These are phyloP conservation scores for Primulina huaijiensis DNA, from an alignment of 257 asterid genomes.

Conservation along the genomic window DNA sequence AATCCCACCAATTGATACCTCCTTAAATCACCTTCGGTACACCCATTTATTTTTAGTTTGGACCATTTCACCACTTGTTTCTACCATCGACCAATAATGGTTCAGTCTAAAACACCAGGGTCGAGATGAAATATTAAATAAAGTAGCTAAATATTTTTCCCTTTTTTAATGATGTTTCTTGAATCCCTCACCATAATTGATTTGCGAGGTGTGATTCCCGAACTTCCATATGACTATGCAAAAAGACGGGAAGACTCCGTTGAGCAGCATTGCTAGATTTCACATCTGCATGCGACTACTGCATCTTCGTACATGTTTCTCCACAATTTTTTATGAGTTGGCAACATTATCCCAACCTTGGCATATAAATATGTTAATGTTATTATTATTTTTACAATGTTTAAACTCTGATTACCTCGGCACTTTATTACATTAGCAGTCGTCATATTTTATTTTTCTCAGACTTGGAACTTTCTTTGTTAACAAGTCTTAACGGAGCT, in stretches of 20 bases:
- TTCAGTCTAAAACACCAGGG: too few species aligned
- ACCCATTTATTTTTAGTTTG: too few species aligned
- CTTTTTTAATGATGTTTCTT: too few species aligned
- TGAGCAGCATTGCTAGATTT: not conserved
- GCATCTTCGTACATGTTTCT: not conserved
- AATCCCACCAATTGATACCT: not conserved
- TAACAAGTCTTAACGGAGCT: not conserved
- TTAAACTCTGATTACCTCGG: not conserved
- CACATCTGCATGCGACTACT: not conserved
- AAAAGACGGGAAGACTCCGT: too few species aligned
- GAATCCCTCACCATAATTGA: too few species aligned
- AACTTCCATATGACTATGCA: too few species aligned
- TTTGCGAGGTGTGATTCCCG: too few species aligned
- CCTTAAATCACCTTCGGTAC: not conserved
- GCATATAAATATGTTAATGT: not conserved
- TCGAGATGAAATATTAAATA: too few species aligned
- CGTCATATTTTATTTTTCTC: not conserved
- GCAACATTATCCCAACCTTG: not conserved
- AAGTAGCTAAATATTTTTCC: too few species aligned
- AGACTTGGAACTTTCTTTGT: not conserved
- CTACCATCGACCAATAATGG: too few species aligned
- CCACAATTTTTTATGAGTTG: not conserved
- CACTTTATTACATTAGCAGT: not conserved
- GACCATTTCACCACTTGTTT: too few species aligned
- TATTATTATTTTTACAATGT: not conserved